Evolutionary conservation across 345 rosid species (phyloP).

Genomic region (Bretschneidera sinensis): DNA sequence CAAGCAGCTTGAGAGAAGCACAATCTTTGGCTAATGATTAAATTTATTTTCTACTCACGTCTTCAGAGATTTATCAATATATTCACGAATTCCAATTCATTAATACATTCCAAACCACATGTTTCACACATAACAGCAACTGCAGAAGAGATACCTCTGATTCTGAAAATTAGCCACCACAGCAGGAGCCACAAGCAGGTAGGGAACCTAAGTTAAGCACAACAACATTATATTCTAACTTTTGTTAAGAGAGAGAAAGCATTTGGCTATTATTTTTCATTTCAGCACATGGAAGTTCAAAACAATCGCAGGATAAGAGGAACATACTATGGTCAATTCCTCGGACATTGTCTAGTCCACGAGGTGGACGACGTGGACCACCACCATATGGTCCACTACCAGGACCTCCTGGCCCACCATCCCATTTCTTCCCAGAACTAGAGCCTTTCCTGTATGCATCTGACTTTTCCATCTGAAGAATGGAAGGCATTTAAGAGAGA

Average conservation of each 20-base stretch:
- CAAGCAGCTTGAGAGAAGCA: too few species aligned
- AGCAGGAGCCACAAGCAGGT: slow-evolving; percentile 86
- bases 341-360: slow-evolving; percentile 57
- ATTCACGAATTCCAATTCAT: background rate
- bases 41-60: too few species aligned
- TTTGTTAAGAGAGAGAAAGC: background rate
- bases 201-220: slow-evolving; percentile 40
- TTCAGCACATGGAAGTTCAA: background rate
- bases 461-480: slow-evolving; percentile 54
- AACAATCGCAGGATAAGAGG: background rate
- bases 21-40: too few species aligned
- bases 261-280: background rate
- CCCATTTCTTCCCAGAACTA: slow-evolving; percentile 58
- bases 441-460: slow-evolving; percentile 44
- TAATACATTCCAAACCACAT: background rate
- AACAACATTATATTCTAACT: background rate
- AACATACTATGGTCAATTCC: slow-evolving; percentile 68
- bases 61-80: too few species aligned
- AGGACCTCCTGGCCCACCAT: slow-evolving; percentile 59
- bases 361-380: slow-evolving; percentile 63
- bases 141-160: background rate
- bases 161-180: slow-evolving; percentile 41
- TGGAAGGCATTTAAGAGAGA: background rate
- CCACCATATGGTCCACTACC: slow-evolving; percentile 63
- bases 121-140: background rate